phyloP scores from a whole-genome alignment of 805 yeast genomes.

The Metschnikowia proteae region DNA sequence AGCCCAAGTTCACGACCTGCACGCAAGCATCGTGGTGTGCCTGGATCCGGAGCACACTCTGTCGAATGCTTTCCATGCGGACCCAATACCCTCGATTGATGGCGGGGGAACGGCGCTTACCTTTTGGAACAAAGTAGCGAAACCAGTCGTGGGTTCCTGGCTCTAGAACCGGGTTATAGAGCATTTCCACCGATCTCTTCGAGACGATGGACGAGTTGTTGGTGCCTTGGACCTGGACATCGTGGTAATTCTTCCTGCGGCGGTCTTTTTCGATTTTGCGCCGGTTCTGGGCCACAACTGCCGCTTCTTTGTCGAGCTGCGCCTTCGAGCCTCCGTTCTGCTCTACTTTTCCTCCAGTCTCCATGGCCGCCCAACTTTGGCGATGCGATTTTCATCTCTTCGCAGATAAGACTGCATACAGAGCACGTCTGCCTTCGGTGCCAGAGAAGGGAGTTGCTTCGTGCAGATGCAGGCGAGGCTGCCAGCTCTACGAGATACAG shows the following conservation, averaged over 20 bases:
- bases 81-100: slow-evolving; percentile 84
- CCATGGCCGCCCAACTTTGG: neutral
- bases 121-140: slow-evolving; percentile 60
- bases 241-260: slow-evolving; percentile 50
- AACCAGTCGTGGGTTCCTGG: slow-evolving; percentile 49
- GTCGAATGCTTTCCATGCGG: slow-evolving; percentile 65
- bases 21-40: slow-evolving; percentile 24
- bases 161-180: slow-evolving; percentile 41
- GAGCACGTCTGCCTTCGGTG: neutral
- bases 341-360: neutral
- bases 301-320: neutral
- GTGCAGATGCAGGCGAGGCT: too few relatives aligned
- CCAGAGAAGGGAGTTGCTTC: too few relatives aligned
- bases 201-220: slow-evolving; percentile 82
- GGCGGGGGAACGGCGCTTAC: slow-evolving; percentile 70
- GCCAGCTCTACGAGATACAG: neutral
- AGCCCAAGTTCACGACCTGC: slow-evolving; percentile 65
- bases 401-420: neutral
- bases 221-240: slow-evolving; percentile 75
- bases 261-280: slow-evolving; percentile 40
- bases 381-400: neutral
- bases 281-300: slow-evolving; percentile 12
- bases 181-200: slow-evolving; percentile 70
- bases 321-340: neutral
- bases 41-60: slow-evolving; percentile 47